phyloP scores from a whole-genome alignment of 2,329 filamentous ascomycete genomes.

The Daldinia sp. region DNA sequence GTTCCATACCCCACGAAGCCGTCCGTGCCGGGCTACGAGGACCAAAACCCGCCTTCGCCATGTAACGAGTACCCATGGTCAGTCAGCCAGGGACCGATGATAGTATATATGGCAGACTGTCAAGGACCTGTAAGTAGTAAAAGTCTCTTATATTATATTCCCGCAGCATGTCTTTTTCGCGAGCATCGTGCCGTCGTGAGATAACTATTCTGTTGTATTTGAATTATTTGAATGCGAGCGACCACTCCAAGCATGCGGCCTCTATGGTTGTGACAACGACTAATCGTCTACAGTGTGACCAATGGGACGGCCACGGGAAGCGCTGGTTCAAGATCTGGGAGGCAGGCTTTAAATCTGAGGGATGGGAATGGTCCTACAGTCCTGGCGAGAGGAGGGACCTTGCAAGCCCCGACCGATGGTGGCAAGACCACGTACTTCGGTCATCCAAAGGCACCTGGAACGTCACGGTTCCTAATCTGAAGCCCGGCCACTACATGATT shows the following conservation, averaged over 20 bases:
- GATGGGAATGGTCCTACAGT: conserved; percentile 41
- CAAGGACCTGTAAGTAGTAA: not conserved
- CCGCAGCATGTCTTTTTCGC: not conserved
- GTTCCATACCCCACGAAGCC: not conserved
- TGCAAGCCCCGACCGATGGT: conserved; percentile 2
- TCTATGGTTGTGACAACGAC: not conserved
- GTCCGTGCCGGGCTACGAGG: not conserved
- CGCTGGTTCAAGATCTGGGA: conserved; percentile 34
- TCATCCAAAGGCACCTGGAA: not conserved
- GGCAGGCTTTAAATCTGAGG: conserved; percentile 34
- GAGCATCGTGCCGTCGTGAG: not conserved
- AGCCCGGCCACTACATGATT: conserved; percentile 31
- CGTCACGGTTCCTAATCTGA: conserved; percentile 31
- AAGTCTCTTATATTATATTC: not conserved
- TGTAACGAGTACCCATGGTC: not conserved
- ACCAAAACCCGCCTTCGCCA: not conserved
- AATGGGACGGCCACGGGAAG: conserved; percentile 27
- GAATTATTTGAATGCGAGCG: not conserved
- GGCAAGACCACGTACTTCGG: not conserved
- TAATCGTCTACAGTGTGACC: conserved; percentile 4
- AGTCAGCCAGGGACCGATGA: not conserved
- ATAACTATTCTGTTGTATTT: not conserved
- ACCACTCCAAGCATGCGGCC: not conserved
- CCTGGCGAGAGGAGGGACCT: conserved; percentile 7
- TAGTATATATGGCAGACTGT: not conserved